Base-by-base conservation (phyloP, 75 land plant species). In the Ceratopteris richardii region DNA sequence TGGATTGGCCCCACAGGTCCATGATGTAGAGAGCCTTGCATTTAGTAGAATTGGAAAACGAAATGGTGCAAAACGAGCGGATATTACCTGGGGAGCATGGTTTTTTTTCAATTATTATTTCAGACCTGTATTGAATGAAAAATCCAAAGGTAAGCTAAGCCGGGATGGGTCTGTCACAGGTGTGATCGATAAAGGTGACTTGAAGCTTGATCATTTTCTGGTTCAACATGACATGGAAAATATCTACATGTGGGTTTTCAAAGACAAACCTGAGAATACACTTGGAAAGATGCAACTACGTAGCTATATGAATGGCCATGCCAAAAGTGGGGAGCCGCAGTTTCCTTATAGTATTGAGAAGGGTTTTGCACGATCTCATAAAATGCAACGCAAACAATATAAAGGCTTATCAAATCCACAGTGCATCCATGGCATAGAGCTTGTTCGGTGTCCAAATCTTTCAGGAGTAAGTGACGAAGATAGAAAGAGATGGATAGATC, bases 221-320 rank as follows among this genome's bases (percentile, higher is more conserved):
- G 95, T 89, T 30, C 95, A 89, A 75, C 95, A 89, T 44, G 95
- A 89, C 61, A 89, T 89, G 95, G 95, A 89, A 77, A 89, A 89
- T 59, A 89, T 89, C 84, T 89, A 89, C 57, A 89, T 89, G 95
- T 89, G 95, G 95, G 95, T 75, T 19, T 90, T 90, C 76, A 90
- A 90, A 68, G 87, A 86, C 65, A 60, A 82, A 61, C 88, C 90
- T 7, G 90, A 80, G 65, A 83, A 83, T 64, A 83, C 92, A 0
- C 61, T 90, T 44, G 96, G 96, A 19, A 90, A 90, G 78, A 90
- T 90, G 96, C 96, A 90, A 72, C 78, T 90, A 30, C 74, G 96
- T 42, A 90, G 96, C 69, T 90, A 80, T 68, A 90, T 90, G 96
- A 90, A 90, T 37, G 96, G 96, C 23, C 96, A 90, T 64, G 79